Conservation (phyloP, 305 asterid species). For the Solanum hybrid region DNA sequence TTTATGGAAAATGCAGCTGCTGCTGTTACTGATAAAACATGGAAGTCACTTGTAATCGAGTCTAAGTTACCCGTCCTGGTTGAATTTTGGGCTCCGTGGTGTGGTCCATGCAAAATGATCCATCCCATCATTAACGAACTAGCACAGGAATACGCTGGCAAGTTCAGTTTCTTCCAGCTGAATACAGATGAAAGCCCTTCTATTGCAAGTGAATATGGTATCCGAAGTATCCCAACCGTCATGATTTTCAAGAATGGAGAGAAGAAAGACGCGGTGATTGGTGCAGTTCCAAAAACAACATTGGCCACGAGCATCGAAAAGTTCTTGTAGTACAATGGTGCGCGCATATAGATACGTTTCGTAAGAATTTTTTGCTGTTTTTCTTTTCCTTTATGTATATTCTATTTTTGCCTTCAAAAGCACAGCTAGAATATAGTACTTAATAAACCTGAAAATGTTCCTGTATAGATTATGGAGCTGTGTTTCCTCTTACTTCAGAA, state of each 20-base stretch:
- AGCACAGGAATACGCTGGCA: slow-evolving; percentile 56
- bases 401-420: not conserved
- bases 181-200: slow-evolving; percentile 76
- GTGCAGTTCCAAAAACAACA: slow-evolving; percentile 80
- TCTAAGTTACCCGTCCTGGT: slow-evolving; percentile 57
- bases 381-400: not conserved
- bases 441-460: not conserved
- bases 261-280: slow-evolving; percentile 77
- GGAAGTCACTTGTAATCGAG: slow-evolving; percentile 52
- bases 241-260: slow-evolving; percentile 68
- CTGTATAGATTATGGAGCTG: not conserved
- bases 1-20: slow-evolving; percentile 40
- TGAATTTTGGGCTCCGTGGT: slow-evolving; percentile 98
- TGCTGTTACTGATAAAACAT: slow-evolving; percentile 35
- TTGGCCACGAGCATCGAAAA: slow-evolving; percentile 62
- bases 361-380: not conserved
- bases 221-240: slow-evolving; percentile 91
- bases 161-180: slow-evolving; percentile 74
- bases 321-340: slow-evolving; percentile 20
- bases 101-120: slow-evolving; percentile 92
- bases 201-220: slow-evolving; percentile 70
- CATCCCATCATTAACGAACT: slow-evolving; percentile 70
- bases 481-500: not conserved
- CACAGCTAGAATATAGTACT: not conserved
- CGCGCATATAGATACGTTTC: not conserved